phyloP scores from a whole-genome alignment of 139 green algal genomes.

The Haematococcus lacustris region DNA sequence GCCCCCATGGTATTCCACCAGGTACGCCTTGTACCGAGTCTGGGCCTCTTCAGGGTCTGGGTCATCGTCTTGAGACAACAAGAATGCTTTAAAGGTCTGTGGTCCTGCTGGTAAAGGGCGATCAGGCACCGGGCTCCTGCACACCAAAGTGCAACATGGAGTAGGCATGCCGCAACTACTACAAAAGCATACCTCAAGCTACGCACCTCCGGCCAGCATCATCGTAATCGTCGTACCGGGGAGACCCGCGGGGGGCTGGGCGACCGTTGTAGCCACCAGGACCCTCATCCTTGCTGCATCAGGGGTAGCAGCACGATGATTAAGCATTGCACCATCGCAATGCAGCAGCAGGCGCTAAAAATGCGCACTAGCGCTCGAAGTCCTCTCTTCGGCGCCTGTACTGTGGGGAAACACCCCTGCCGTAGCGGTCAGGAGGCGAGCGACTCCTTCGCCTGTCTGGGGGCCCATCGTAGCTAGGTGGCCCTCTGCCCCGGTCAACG shows the following conservation, averaged over 20 bases:
- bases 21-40: conserved; percentile 55
- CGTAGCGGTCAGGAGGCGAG: background rate
- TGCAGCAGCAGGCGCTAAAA: background rate
- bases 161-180: background rate
- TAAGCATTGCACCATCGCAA: background rate
- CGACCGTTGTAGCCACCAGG: background rate
- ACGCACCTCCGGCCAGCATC: background rate
- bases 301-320: background rate
- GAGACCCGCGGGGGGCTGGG: too few relatives aligned
- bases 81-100: conserved; percentile 52
- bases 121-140: background rate
- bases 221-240: background rate
- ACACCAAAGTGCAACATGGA: background rate
- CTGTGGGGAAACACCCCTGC: background rate
- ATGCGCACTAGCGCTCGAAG: background rate
- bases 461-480: background rate
- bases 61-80: conserved; percentile 35
- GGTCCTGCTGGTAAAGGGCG: background rate
- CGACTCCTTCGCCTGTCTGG: background rate
- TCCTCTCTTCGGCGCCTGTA: background rate
- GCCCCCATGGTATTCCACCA: conserved; percentile 58
- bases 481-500: background rate
- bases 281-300: background rate
- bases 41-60: conserved; percentile 54
- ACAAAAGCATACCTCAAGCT: background rate